phyloP scores from a whole-genome alignment of 768 basidiomycete genomes.

The Zangia roseola region DNA sequence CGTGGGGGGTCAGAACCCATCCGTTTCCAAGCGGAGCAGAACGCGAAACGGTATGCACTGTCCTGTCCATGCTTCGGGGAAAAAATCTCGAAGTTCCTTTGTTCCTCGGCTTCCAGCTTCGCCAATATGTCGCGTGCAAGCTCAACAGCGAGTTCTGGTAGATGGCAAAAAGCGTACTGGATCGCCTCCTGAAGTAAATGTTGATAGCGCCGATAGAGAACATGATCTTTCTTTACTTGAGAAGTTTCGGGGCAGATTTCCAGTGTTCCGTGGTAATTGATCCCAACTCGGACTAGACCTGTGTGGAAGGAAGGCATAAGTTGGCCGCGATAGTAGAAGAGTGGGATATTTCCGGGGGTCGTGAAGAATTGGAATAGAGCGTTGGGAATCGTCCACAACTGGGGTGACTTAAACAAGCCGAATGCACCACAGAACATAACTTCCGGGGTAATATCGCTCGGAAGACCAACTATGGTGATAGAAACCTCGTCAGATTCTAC shows the following conservation, averaged over 20 bases:
- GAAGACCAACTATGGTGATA: conserved; percentile 17
- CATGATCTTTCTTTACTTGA: conserved; percentile 1
- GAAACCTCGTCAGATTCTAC: conserved; percentile 15
- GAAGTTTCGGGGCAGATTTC: conserved; percentile 7
- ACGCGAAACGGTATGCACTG: conserved; percentile 6
- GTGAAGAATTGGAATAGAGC: conserved; percentile 18
- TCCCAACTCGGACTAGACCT: conserved; percentile 5
- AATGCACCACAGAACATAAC: conserved; percentile 14
- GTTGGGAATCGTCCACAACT: conserved; percentile 12
- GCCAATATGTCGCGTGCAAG: conserved; percentile 15
- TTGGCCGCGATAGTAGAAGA: conserved; percentile 18
- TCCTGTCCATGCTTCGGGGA: neutral
- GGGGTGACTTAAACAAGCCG: conserved; percentile 9
- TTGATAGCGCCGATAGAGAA: conserved; percentile 11
- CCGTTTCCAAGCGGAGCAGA: conserved; percentile 6
- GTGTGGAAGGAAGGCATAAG: conserved; percentile 6
- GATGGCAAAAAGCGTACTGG: conserved; percentile 10
- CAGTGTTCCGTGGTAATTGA: conserved; percentile 17
- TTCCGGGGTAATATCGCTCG: conserved; percentile 10
- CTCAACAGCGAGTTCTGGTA: conserved; percentile 14
- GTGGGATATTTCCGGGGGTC: conserved; percentile 5
- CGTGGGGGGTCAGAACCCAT: neutral
- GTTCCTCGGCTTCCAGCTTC: neutral
- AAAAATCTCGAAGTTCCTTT: neutral
- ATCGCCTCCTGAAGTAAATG: conserved; percentile 10